phyloP scores from a whole-genome alignment of 2,329 filamentous ascomycete genomes.

The Aureobasidium sp. region DNA sequence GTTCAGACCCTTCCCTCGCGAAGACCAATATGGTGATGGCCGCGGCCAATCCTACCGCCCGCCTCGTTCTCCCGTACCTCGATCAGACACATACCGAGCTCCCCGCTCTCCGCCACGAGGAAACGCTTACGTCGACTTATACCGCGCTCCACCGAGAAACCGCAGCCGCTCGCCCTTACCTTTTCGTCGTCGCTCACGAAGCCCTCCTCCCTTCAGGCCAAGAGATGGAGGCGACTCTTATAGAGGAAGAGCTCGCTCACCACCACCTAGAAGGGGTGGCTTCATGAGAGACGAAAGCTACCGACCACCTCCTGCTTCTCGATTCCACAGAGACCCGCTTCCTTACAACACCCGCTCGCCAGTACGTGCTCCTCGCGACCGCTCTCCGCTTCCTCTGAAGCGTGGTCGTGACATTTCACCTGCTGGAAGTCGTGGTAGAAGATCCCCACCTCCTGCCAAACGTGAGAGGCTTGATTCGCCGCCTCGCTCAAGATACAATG shows the following conservation, averaged over 20 bases:
- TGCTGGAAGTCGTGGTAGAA: slow-evolving; percentile 38
- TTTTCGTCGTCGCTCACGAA: slow-evolving; percentile 27
- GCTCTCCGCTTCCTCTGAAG: slow-evolving; percentile 38
- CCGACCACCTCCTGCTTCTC: slow-evolving; percentile 28
- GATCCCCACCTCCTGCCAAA: slow-evolving; percentile 35
- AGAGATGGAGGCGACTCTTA: slow-evolving; percentile 30
- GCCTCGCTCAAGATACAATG: slow-evolving; percentile 39
- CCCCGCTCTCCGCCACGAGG: slow-evolving; percentile 42
- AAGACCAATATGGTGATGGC: slow-evolving; percentile 30
- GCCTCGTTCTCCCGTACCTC: slow-evolving; percentile 26
- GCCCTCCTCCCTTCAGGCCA: slow-evolving; percentile 25
- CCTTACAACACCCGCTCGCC: slow-evolving; percentile 31
- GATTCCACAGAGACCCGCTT: slow-evolving; percentile 27
- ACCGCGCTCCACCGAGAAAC: slow-evolving; percentile 25
- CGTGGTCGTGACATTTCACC: slow-evolving; percentile 42
- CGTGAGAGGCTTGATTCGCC: slow-evolving; percentile 36
- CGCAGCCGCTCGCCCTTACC: slow-evolving; percentile 23
- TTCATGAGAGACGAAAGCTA: slow-evolving; percentile 31
- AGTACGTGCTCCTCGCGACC: slow-evolving; percentile 34
- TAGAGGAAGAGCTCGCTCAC: slow-evolving; percentile 28
- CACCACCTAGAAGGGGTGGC: slow-evolving; percentile 26
- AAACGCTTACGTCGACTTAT: slow-evolving; percentile 28
- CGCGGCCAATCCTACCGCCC: slow-evolving; percentile 35
- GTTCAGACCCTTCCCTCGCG: slow-evolving; percentile 23
- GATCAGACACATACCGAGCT: slow-evolving; percentile 34